phyloP scores from a whole-genome alignment of 169 alveolate species.

The Besnoitia besnoiti region DNA sequence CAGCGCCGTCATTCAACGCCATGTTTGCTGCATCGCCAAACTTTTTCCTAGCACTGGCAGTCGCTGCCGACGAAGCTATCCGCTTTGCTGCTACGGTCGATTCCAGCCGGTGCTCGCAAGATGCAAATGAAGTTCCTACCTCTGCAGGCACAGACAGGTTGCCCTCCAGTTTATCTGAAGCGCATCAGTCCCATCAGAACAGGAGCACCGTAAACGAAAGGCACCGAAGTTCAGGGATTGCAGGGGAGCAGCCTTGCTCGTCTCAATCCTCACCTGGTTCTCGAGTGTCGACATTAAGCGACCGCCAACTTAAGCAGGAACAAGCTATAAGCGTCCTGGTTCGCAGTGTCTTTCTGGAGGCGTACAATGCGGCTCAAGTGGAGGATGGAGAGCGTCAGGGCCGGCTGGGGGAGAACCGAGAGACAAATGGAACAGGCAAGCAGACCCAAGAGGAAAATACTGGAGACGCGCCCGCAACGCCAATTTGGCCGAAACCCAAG shows the following conservation, averaged over 20 bases:
- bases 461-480: too few species aligned
- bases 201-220: background rate
- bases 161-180: background rate
- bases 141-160: background rate
- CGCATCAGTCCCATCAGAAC: background rate
- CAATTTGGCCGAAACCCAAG: too few species aligned
- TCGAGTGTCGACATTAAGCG: background rate
- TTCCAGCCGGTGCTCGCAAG: background rate
- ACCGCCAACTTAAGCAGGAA: background rate
- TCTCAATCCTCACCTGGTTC: background rate
- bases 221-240: background rate
- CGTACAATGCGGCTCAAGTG: background rate
- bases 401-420: too few species aligned
- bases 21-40: background rate
- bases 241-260: background rate
- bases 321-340: background rate
- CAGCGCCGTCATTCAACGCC: background rate
- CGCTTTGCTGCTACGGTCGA: background rate
- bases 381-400: too few species aligned
- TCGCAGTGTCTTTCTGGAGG: constrained; percentile 16
- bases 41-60: background rate
- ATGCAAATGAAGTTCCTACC: background rate
- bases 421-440: too few species aligned
- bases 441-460: too few species aligned
- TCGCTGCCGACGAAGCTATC: constrained; percentile 5